These are phyloP conservation scores for Yamadazyma sp. DNA, from an alignment of 1,139 yeast species.

Conservation along the genomic window DNA sequence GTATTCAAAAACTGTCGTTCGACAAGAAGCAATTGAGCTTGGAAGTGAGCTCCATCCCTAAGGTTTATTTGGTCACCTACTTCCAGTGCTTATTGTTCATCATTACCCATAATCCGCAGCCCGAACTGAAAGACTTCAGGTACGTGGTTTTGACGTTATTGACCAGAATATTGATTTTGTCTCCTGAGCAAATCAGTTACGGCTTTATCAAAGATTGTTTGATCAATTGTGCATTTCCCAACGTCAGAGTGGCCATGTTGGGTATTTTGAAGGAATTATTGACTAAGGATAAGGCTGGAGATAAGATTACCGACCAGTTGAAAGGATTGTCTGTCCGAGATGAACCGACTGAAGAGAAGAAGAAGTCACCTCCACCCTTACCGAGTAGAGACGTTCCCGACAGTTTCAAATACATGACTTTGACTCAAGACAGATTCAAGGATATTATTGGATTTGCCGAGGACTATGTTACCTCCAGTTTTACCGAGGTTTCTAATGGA, in stretches of 20 bases:
- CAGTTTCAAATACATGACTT: slow-evolving; percentile 30
- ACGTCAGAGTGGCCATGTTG: slow-evolving; percentile 57
- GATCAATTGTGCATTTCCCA: slow-evolving; percentile 64
- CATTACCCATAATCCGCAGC: slow-evolving; percentile 17
- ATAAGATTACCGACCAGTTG: slow-evolving; percentile 7
- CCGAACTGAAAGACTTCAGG: slow-evolving; percentile 19
- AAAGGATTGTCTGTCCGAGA: slow-evolving; percentile 7
- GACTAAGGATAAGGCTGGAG: slow-evolving; percentile 20
- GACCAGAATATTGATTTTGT: slow-evolving; percentile 53
- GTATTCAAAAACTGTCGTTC: slow-evolving; percentile 25
- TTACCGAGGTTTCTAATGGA: slow-evolving; percentile 16
- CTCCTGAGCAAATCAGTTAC: slow-evolving; percentile 59
- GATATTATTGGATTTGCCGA: slow-evolving; percentile 43
- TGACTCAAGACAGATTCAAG: slow-evolving; percentile 35
- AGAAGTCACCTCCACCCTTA: slow-evolving; percentile 16
- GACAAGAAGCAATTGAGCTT: slow-evolving; percentile 22
- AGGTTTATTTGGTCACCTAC: slow-evolving; percentile 29
- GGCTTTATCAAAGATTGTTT: slow-evolving; percentile 66
- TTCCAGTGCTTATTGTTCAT: slow-evolving; percentile 35
- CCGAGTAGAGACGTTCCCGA: slow-evolving; percentile 19
- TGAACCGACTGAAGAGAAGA: slow-evolving; percentile 1
- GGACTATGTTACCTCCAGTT: slow-evolving; percentile 31
- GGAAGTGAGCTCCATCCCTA: slow-evolving; percentile 35
- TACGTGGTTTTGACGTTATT: slow-evolving; percentile 47
- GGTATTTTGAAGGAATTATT: slow-evolving; percentile 68